Conservation (phyloP, 2,329 filamentous ascomycete species). For the Pezicula neosporulosa region DNA sequence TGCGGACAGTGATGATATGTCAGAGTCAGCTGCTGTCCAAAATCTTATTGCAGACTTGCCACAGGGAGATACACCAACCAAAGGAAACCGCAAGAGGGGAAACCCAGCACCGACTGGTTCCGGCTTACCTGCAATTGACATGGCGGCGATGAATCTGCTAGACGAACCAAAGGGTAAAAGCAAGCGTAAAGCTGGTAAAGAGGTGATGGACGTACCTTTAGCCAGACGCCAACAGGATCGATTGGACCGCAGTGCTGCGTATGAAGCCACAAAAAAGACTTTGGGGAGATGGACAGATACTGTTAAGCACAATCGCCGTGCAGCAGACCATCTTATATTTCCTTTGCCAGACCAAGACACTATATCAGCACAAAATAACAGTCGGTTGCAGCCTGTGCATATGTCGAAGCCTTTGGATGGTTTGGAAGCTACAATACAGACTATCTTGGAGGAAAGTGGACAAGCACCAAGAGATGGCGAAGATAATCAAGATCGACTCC, state of each 20-base stretch:
- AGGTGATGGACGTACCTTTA: slow-evolving; percentile 78
- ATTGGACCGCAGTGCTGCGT: slow-evolving; percentile 77
- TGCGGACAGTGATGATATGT: slow-evolving; percentile 40
- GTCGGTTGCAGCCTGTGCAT: slow-evolving; percentile 62
- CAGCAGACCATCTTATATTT: slow-evolving; percentile 87
- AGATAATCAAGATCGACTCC: slow-evolving; percentile 59
- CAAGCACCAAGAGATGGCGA: slow-evolving; percentile 58
- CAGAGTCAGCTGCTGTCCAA: slow-evolving; percentile 61
- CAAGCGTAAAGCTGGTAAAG: slow-evolving; percentile 50
- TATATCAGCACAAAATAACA: slow-evolving; percentile 54
- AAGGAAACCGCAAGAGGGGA: slow-evolving; percentile 2
- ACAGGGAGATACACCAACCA: slow-evolving; percentile 29
- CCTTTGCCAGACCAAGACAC: slow-evolving; percentile 72
- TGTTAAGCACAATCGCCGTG: slow-evolving; percentile 87
- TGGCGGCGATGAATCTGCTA: slow-evolving; percentile 75
- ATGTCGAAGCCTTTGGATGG: slow-evolving; percentile 68
- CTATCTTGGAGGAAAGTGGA: slow-evolving; percentile 87
- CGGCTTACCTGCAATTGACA: slow-evolving; percentile 65
- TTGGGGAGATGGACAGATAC: slow-evolving; percentile 91
- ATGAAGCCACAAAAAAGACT: slow-evolving; percentile 87
- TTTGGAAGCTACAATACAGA: slow-evolving; percentile 80
- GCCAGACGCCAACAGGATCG: slow-evolving; percentile 83
- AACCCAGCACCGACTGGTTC: slow-evolving; percentile 5
- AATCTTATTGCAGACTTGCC: slow-evolving; percentile 66
- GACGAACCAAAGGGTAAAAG: slow-evolving; percentile 53